Base-by-base conservation (phyloP, 345 rosid species). In the Rhizophora mangle region DNA sequence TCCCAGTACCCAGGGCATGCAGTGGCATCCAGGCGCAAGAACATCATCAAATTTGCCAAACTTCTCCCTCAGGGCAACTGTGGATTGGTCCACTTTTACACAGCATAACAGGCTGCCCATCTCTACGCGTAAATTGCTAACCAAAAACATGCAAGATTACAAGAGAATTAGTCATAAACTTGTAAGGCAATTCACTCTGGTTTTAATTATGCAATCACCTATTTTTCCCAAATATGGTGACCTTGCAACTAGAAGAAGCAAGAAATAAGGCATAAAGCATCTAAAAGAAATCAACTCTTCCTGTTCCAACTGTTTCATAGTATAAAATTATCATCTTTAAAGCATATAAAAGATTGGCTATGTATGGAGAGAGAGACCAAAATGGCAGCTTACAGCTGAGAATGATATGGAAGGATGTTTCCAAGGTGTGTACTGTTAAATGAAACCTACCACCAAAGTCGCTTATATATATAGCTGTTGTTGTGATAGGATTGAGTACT, bases 1-100 rank as follows among this genome's bases (percentile, higher is more conserved):
- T 60, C 67, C 76, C 15, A 66, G 49, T 26, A 52, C 34, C 71
- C 71, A 67, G 11, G 76, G 76, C 76, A 66, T 66, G 67, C 71
- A 73, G 29, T 61, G 66, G 67, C 71, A 73, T 24, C 62, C 76
- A 32, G 76, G 56, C 26, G 60, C 62, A 52, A 73, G 76, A 4
- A 52, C 67, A 26, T 65, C 43, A 20, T 67, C 43, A 60, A 60
- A 73, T 59, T 9, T 73, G 2, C 76, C 76, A 52, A 66, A 73
- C 2, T 32, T 59, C 34, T 73, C 76, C 71, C 32, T 73, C 18
- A 73, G 49, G 15, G 64, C 66, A 60, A 73, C 76, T 2, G 65
- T 73, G 46, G 76, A 73, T 30, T 73, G 67, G 52, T 73, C 57
- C 29, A 67, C 67, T 60, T 39, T 67, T 19, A 67, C 37, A 19